A percentile compares a stretch with the other conserved stretches of the same genome.
These are phyloP conservation scores for Conringia planisiliqua DNA, from an alignment of 345 rosid species.

Conservation along the genomic window DNA sequence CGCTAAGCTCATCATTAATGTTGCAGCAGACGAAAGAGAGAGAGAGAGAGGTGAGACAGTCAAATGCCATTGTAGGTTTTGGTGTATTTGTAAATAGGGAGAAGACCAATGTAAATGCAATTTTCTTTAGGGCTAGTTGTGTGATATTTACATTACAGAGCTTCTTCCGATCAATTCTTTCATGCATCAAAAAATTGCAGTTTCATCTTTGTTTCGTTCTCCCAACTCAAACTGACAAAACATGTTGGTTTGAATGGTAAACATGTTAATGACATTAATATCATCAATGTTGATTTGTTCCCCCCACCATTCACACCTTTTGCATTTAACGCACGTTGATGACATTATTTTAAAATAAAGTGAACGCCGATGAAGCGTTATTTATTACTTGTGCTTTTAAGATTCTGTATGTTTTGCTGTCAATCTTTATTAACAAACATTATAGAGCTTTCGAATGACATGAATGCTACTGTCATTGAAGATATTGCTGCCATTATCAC, in stretches of 20 bases:
- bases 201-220: conserved; percentile 18
- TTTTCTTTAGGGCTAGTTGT: conserved; percentile 33
- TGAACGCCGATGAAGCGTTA: not conserved
- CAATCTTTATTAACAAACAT: not conserved
- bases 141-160: conserved; percentile 22
- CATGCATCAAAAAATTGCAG: conserved; percentile 18
- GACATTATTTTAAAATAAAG: not conserved
- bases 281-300: not conserved
- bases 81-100: conserved; percentile 27
- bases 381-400: not conserved
- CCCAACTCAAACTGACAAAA: not conserved
- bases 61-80: conserved; percentile 26
- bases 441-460: not conserved
- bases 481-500: not conserved
- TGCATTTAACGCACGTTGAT: not conserved
- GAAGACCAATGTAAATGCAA: conserved; percentile 36
- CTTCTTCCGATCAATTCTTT: conserved; percentile 31
- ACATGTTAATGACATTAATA: not conserved
- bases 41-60: conserved; percentile 30
- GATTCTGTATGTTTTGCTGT: not conserved
- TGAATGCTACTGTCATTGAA: not conserved
- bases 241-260: not conserved
- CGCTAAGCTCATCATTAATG: conserved; percentile 36
- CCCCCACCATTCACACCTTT: not conserved
- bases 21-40: not conserved